These are phyloP conservation scores for Cytospora piceae DNA, from an alignment of 2,329 filamentous ascomycete species.

Conservation along the genomic window DNA sequence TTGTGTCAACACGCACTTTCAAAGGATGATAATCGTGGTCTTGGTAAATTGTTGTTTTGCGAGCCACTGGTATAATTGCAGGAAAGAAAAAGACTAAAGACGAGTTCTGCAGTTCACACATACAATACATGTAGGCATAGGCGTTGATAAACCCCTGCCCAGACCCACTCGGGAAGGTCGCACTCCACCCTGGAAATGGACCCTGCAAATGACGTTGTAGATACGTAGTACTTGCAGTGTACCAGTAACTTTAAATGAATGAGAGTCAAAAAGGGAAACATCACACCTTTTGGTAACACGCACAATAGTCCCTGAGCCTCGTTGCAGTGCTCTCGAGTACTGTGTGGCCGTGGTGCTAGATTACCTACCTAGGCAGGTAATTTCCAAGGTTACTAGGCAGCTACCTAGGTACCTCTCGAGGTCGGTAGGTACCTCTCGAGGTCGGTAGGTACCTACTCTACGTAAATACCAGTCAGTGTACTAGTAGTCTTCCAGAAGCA, in stretches of 20 bases:
- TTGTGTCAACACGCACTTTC: background rate
- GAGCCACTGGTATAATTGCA: background rate
- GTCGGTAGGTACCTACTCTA: background rate
- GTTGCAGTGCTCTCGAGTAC: background rate
- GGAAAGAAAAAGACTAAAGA: background rate
- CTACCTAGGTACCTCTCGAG: background rate
- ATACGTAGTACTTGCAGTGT: background rate
- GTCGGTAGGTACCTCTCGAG: too few relatives aligned
- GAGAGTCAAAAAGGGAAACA: background rate
- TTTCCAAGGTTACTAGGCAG: background rate
- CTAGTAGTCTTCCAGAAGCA: background rate
- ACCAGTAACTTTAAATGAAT: background rate
- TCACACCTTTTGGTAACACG: background rate
- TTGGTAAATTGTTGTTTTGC: background rate
- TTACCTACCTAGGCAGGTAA: background rate
- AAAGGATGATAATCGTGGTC: background rate
- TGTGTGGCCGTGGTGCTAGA: background rate
- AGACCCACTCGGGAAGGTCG: background rate
- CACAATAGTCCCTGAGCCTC: background rate
- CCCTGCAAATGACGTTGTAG: background rate
- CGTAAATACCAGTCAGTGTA: background rate
- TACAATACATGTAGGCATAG: background rate
- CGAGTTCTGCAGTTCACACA: background rate
- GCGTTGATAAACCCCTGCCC: background rate
- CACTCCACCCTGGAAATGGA: background rate